Evolutionary conservation across 2,329 filamentous ascomycete species (phyloP).

Genomic region (Hypoxylon sp.): DNA sequence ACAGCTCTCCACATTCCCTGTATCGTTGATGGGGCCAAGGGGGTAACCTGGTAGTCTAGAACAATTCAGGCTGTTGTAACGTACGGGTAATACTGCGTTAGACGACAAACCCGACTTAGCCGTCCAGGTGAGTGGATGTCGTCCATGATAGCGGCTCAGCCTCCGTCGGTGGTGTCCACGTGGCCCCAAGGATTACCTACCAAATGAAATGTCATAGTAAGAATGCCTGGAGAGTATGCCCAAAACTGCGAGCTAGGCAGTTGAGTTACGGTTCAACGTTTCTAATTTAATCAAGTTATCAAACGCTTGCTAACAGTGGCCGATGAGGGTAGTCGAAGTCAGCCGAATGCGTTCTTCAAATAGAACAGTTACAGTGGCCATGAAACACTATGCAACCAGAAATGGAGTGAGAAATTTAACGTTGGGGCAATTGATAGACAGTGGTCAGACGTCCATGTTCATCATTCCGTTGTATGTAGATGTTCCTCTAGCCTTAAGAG

Average conservation of each 20-base stretch:
- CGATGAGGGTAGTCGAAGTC: background rate
- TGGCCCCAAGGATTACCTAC: background rate
- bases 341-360: background rate
- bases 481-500: too few species aligned
- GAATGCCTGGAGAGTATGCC: background rate
- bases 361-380: background rate
- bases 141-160: background rate
- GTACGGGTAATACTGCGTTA: slow-evolving; percentile 10
- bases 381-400: background rate
- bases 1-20: slow-evolving; percentile 24
- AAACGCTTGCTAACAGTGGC: background rate
- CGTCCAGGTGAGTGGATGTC: slow-evolving; percentile 4
- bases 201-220: background rate
- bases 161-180: slow-evolving; percentile 8
- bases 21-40: slow-evolving; percentile 7
- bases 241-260: background rate
- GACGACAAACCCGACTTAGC: slow-evolving; percentile 5
- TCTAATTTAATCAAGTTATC: background rate
- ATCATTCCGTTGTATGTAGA: too few species aligned
- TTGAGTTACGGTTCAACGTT: background rate
- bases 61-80: slow-evolving; percentile 37
- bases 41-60: slow-evolving; percentile 15
- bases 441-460: background rate
- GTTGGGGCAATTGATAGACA: background rate
- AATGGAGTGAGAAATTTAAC: background rate